Percentiles rank a stretch among this genome's conserved stretches.
phyloP scores from a whole-genome alignment of 2,329 filamentous ascomycete genomes.

The Leptographium lundbergii region DNA sequence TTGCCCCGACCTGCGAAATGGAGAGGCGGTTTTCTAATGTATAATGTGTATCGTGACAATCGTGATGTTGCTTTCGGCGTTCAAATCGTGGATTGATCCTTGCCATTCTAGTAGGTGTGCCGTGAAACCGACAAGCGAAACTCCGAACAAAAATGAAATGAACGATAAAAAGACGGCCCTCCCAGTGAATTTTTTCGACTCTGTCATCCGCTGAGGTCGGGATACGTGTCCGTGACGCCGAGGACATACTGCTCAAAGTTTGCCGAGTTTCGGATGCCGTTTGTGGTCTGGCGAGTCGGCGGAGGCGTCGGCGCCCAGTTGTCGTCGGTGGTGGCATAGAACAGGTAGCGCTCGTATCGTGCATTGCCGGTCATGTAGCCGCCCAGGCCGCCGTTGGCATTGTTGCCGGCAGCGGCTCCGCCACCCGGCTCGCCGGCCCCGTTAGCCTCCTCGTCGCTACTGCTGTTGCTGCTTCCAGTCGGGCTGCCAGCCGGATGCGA shows the following conservation, averaged over 20 bases:
- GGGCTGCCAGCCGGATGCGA: background rate
- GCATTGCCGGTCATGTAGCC: background rate
- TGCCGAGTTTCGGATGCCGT: conserved; percentile 20
- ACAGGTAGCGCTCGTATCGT: conserved; percentile 26
- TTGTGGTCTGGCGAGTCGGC: conserved; percentile 5
- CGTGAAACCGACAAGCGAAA: conserved; percentile 1
- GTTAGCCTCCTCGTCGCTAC: background rate
- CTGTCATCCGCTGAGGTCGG: conserved; percentile 5
- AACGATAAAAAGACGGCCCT: background rate
- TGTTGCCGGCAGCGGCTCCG: background rate
- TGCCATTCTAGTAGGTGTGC: background rate
- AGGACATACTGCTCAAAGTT: conserved; percentile 1
- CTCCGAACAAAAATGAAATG: background rate
- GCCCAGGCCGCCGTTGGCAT: background rate
- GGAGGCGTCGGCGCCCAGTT: conserved; percentile 20
- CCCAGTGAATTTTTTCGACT: background rate
- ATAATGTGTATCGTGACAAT: background rate
- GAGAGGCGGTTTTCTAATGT: background rate
- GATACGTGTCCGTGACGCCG: conserved; percentile 22
- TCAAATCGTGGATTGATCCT: background rate
- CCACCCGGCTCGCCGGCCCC: background rate
- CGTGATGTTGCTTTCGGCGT: background rate
- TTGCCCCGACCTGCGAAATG: background rate
- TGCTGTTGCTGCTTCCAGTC: background rate
- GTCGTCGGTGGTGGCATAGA: conserved; percentile 28